Evolutionary conservation across 192 early-diverging fungal species (phyloP), one percentile per base, ranked within the genome.

Genomic region (Coemansia sp.): DNA sequence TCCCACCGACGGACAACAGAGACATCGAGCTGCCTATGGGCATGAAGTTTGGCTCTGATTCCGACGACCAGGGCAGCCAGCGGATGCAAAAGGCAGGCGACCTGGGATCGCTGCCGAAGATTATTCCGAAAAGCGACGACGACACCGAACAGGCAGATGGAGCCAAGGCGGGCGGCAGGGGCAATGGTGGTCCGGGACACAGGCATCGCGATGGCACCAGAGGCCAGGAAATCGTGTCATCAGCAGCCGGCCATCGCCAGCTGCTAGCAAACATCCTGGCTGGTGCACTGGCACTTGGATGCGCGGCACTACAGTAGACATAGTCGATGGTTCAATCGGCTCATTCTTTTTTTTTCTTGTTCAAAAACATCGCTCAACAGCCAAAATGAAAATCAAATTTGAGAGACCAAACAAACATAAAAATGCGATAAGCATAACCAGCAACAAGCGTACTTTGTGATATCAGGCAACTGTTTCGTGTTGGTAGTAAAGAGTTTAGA

Each of bases 11-110:
- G 1, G 75, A 78, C 30, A 65, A 69, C 55, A 67, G 25, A 48
- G 75, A 71, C 8, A 62, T 78, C 21, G 75, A 72, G 45, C 60
- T 78, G 52, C 44, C 75, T 2, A 65, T 78, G 10, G 75, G 75
- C 40, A 78, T 78, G 75, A 78, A 78, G 75, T 71, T 78, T 62
- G 69, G 56, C 28, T 51, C 65, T 14, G 69, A 45, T 4, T 44
- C 42, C 25, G 67, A 54, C 43, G 43, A 50, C 33, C 47, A 40
- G 18, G 44, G 24, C 27, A 38, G 35, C 35, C 33, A 38, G 33
- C 54, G 18, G 27, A 52, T 33, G 48, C 54, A 44, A 23, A 54
- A 40, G 21, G 8, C 70, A 4, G 46, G 54, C 24, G 76, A 79
- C 30, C 59, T 66, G 7, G 69, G 65, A 5, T 21, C 38, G 10